phyloP scores from a whole-genome alignment of 306 rosid species.

The Pyrus betulifolia region DNA sequence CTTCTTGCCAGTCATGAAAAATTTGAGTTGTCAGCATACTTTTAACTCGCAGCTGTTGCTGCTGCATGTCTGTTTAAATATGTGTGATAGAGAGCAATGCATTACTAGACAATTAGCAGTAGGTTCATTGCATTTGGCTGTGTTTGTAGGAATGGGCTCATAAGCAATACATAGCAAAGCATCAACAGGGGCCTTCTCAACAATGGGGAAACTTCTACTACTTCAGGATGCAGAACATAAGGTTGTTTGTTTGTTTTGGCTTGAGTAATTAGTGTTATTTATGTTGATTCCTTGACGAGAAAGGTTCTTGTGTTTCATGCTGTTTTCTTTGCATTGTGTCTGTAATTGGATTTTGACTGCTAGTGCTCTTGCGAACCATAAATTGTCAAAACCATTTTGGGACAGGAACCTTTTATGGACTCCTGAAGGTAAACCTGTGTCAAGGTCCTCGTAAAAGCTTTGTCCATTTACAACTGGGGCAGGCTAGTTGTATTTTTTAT shows the following conservation, averaged over 20 bases:
- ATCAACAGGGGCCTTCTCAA: slow-evolving; percentile 98
- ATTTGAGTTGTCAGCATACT: background rate
- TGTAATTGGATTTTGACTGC: background rate
- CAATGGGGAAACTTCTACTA: slow-evolving; percentile 99
- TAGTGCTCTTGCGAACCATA: background rate
- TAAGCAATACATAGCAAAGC: slow-evolving; percentile 93
- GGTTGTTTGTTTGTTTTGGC: slow-evolving; percentile 36
- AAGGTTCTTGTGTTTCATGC: background rate
- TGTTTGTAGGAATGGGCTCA: slow-evolving; percentile 92
- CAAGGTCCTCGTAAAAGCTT: background rate
- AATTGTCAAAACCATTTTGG: background rate
- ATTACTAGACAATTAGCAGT: background rate
- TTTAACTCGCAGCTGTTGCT: background rate
- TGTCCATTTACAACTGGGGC: background rate
- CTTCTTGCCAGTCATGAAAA: background rate
- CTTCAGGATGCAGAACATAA: slow-evolving; percentile 91
- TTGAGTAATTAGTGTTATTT: background rate
- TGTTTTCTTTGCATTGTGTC: background rate
- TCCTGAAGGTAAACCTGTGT: background rate
- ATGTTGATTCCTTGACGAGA: background rate
- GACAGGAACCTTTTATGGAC: background rate
- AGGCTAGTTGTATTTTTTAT: background rate
- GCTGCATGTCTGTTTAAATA: background rate
- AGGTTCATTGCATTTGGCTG: slow-evolving; percentile 17
- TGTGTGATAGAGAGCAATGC: background rate